phyloP scores from a whole-genome alignment of 352 stramenopile genomes.

The Detonula confervacea region DNA sequence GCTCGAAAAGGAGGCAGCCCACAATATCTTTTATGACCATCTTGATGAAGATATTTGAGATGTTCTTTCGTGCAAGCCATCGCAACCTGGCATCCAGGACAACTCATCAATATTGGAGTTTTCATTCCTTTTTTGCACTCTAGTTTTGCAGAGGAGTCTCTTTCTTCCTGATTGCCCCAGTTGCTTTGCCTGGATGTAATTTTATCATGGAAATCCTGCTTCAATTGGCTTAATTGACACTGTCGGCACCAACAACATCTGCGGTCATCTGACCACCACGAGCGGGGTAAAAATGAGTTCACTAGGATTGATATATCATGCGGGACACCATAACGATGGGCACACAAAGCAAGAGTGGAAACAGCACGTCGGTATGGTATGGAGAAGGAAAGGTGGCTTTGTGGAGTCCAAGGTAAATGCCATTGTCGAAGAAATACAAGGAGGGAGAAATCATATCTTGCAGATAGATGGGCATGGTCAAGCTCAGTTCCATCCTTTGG shows the following conservation, averaged over 20 bases:
- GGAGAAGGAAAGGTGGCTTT: slow-evolving; percentile 56
- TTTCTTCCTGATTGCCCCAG: slow-evolving; percentile 19
- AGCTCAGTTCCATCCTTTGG: slow-evolving; percentile 38
- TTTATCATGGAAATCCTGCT: slow-evolving; percentile 25
- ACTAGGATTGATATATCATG: slow-evolving; percentile 50
- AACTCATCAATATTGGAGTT: slow-evolving; percentile 27
- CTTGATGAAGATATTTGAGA: slow-evolving; percentile 49
- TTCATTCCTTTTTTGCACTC: slow-evolving; percentile 5
- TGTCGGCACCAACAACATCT: slow-evolving; percentile 50
- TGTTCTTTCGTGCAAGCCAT: slow-evolving; percentile 53
- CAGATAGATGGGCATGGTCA: slow-evolving; percentile 33
- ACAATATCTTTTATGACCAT: slow-evolving; percentile 56
- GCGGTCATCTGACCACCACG: slow-evolving; percentile 59
- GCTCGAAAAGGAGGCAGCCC: slow-evolving; percentile 50
- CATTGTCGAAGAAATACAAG: slow-evolving; percentile 54
- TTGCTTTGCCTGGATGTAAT: slow-evolving; percentile 31
- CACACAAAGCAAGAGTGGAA: slow-evolving; percentile 49
- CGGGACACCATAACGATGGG: slow-evolving; percentile 51
- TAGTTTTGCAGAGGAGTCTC: not conserved
- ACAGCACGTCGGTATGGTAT: slow-evolving; percentile 43
- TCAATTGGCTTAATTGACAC: slow-evolving; percentile 44
- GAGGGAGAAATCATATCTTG: slow-evolving; percentile 65
- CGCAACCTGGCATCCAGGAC: slow-evolving; percentile 42
- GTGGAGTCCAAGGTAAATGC: slow-evolving; percentile 57
- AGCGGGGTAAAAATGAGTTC: slow-evolving; percentile 53